Evolutionary conservation across 192 early-diverging fungal species (phyloP).

Genomic region (Oehlia diaphana): DNA sequence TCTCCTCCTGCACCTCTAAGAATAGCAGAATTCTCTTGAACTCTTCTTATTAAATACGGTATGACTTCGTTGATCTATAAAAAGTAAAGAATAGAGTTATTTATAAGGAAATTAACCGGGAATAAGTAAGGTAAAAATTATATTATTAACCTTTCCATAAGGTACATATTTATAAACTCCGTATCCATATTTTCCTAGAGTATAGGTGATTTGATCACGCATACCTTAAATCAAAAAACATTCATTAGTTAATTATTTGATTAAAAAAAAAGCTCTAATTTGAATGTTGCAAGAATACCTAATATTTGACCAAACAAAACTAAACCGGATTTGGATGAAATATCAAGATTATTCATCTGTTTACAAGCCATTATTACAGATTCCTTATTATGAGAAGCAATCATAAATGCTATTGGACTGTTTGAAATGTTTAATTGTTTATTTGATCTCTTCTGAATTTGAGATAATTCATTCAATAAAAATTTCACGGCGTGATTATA

Average conservation of each 20-base stretch:
- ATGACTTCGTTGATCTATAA: conserved; percentile 78
- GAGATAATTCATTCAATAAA: conserved; percentile 60
- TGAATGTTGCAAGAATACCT: conserved; percentile 34
- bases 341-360: conserved; percentile 58
- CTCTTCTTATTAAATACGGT: conserved; percentile 90
- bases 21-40: conserved; percentile 90
- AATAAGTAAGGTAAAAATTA: not conserved
- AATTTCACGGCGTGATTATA: conserved; percentile 80
- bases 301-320: conserved; percentile 94
- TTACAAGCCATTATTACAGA: conserved; percentile 65
- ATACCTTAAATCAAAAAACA: conserved; percentile 54
- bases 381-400: conserved; percentile 89
- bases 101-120: not conserved
- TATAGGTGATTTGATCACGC: conserved; percentile 87
- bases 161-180: conserved; percentile 92
- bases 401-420: conserved; percentile 70
- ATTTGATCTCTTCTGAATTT: not conserved
- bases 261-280: not conserved
- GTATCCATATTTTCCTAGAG: conserved; percentile 73
- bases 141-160: conserved; percentile 62
- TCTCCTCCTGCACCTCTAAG: conserved; percentile 63
- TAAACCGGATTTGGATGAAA: conserved; percentile 55
- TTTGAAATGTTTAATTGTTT: conserved; percentile 26
- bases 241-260: not conserved
- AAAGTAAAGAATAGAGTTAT: not conserved